Percentiles rank a stretch among this genome's conserved stretches.
Conservation (phyloP, 495 filamentous ascomycete genomes). For the Aspergillus avenaceus region DNA sequence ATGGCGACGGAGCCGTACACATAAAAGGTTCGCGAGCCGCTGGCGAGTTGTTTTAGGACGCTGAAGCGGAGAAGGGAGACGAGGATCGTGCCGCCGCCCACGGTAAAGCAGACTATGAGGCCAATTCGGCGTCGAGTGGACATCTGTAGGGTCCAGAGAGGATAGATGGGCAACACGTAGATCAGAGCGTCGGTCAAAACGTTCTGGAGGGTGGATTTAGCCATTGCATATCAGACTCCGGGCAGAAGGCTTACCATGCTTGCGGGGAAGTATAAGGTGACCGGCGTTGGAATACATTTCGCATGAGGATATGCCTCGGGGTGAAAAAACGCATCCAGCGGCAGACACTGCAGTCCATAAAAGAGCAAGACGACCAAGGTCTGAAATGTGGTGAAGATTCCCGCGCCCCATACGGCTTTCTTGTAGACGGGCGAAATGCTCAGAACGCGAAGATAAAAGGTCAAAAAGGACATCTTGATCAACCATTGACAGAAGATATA, state of each 20-base stretch:
- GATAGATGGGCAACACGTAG: not conserved
- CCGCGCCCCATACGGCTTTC: not conserved
- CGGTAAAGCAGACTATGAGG: constrained; percentile 2
- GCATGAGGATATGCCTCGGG: not conserved
- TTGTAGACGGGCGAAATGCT: not conserved
- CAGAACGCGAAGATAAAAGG: constrained; percentile 4
- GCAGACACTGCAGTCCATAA: constrained; percentile 5
- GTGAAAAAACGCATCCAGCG: constrained; percentile 5
- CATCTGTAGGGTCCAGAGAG: constrained; percentile 3
- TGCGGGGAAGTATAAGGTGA: constrained; percentile 3
- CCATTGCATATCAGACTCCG: too few relatives aligned
- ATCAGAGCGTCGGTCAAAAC: constrained; percentile 3
- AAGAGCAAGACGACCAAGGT: not conserved
- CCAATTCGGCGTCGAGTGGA: not conserved
- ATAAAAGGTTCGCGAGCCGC: not conserved
- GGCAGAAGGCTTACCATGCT: constrained; percentile 5
- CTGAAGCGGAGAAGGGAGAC: constrained; percentile 5
- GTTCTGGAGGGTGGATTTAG: constrained; percentile 1
- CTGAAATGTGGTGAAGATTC: not conserved
- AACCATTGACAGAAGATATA: constrained; percentile 7
- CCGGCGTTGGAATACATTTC: not conserved
- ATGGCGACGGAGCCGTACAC: constrained; percentile 3
- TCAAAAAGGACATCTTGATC: constrained; percentile 5
- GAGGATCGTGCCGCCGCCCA: constrained; percentile 2
- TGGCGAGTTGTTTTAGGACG: constrained; percentile 2